Conservation (phyloP, 2,329 filamentous ascomycete genomes). For the Gremmenia infestans region DNA sequence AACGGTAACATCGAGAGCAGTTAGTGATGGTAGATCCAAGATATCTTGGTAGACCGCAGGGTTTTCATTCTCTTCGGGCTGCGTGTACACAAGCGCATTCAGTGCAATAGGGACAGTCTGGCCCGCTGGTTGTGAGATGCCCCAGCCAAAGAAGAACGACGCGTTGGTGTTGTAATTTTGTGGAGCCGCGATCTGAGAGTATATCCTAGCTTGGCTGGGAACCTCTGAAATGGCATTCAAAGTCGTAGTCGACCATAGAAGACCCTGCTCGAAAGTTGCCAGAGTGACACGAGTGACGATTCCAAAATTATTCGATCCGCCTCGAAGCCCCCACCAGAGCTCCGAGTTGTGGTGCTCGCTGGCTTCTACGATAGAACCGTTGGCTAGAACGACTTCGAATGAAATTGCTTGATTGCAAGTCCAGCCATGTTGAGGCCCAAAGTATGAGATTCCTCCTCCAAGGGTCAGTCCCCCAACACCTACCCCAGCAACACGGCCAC, state of each 20-base stretch:
- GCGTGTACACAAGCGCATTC: too few relatives aligned
- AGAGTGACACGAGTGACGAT: slow-evolving; percentile 39
- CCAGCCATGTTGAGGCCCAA: not conserved
- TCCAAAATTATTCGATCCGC: slow-evolving; percentile 27
- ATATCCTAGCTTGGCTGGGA: too few relatives aligned
- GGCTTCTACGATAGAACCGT: slow-evolving; percentile 27
- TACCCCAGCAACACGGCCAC: slow-evolving; percentile 32
- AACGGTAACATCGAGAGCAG: too few relatives aligned
- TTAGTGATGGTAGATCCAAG: too few relatives aligned
- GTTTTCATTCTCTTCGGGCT: too few relatives aligned
- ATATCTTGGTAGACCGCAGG: too few relatives aligned
- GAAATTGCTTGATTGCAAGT: not conserved
- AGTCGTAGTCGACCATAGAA: not conserved
- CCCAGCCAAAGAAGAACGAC: too few relatives aligned
- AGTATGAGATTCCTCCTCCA: slow-evolving; percentile 23
- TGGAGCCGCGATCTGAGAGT: too few relatives aligned
- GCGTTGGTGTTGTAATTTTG: too few relatives aligned
- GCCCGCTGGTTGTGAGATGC: too few relatives aligned
- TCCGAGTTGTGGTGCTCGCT: slow-evolving; percentile 21
- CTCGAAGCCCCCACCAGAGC: slow-evolving; percentile 33
- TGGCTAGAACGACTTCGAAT: slow-evolving; percentile 29
- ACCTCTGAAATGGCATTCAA: not conserved
- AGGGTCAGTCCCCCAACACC: slow-evolving; percentile 19
- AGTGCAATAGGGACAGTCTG: too few relatives aligned
- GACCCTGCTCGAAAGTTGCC: slow-evolving; percentile 30